Conservation (phyloP, 106 monocot genomes). For the Allium fistulosum region DNA sequence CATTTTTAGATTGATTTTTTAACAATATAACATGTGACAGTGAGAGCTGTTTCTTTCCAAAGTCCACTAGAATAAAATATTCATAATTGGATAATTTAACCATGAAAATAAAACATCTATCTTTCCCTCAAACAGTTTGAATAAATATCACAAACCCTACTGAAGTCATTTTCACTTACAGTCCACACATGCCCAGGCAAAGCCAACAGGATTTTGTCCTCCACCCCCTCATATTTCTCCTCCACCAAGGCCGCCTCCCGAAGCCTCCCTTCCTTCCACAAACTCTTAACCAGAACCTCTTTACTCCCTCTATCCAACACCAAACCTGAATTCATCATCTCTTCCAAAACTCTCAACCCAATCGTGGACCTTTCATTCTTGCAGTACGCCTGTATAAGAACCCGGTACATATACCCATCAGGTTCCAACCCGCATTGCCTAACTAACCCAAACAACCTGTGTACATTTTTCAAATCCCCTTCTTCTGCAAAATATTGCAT, state of each 20-base stretch:
- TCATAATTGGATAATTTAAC: too few relatives aligned
- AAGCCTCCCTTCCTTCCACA: conserved; percentile 89
- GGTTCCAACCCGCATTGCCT: conserved; percentile 59
- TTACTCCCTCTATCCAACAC: conserved; percentile 36
- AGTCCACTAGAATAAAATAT: too few relatives aligned
- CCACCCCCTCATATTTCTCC: conserved; percentile 54
- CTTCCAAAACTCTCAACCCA: conserved; percentile 68
- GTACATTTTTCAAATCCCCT: conserved; percentile 62
- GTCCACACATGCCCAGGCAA: conserved; percentile 82
- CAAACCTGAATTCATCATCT: conserved; percentile 50
- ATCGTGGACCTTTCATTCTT: conserved; percentile 56
- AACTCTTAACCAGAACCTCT: conserved; percentile 64
- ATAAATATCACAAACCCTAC: conserved; percentile 48
- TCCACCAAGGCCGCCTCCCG: conserved; percentile 75
- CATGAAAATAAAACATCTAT: neutral
- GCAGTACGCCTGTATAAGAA: conserved; percentile 55
- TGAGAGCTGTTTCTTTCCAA: too few relatives aligned
- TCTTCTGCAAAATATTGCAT: conserved; percentile 59
- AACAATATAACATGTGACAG: too few relatives aligned
- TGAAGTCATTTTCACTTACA: conserved; percentile 51
- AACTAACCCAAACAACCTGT: conserved; percentile 55
- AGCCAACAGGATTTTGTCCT: conserved; percentile 33
- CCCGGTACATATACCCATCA: conserved; percentile 53
- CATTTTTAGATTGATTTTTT: too few relatives aligned
- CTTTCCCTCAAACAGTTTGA: conserved; percentile 25